phyloP scores from a whole-genome alignment of 495 filamentous ascomycete genomes.

The Amniculicola lignicola region DNA sequence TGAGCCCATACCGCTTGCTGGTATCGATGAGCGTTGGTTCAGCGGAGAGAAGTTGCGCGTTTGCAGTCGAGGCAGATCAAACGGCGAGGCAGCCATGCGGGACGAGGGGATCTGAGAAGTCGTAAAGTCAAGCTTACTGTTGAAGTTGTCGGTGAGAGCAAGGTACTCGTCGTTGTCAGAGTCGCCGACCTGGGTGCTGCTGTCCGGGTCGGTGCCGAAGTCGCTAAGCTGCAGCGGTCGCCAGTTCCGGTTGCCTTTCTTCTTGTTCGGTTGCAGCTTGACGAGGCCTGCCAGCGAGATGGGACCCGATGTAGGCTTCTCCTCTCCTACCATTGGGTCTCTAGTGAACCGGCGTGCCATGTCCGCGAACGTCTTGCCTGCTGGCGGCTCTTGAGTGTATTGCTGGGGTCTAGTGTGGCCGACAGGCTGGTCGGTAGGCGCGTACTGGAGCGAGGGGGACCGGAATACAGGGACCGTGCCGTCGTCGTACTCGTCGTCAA shows the following conservation, averaged over 20 bases:
- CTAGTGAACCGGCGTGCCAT: constrained; percentile 26
- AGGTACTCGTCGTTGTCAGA: background rate
- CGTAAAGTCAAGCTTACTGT: background rate
- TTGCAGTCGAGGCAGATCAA: constrained; percentile 5
- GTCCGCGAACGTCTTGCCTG: constrained; percentile 21
- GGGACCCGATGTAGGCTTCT: constrained; percentile 22
- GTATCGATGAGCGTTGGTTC: background rate
- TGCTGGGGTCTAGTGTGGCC: background rate
- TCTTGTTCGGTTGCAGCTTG: constrained; percentile 10
- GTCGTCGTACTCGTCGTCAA: background rate
- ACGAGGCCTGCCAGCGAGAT: constrained; percentile 24
- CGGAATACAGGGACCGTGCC: constrained; percentile 24
- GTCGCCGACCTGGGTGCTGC: background rate
- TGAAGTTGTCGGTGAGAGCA: background rate
- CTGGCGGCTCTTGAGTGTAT: background rate
- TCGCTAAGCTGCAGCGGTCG: constrained; percentile 28
- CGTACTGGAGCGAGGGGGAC: constrained; percentile 19
- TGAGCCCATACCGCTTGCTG: background rate
- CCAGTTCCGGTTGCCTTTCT: constrained; percentile 26
- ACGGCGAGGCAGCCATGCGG: background rate
- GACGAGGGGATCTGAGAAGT: background rate
- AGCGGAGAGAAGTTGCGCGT: constrained; percentile 1
- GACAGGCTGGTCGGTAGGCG: background rate
- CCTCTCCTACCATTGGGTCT: constrained; percentile 7
- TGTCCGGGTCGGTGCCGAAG: constrained; percentile 13